phyloP scores from a whole-genome alignment of 2,329 filamentous ascomycete genomes.

The Tolypocladium tundrense region DNA sequence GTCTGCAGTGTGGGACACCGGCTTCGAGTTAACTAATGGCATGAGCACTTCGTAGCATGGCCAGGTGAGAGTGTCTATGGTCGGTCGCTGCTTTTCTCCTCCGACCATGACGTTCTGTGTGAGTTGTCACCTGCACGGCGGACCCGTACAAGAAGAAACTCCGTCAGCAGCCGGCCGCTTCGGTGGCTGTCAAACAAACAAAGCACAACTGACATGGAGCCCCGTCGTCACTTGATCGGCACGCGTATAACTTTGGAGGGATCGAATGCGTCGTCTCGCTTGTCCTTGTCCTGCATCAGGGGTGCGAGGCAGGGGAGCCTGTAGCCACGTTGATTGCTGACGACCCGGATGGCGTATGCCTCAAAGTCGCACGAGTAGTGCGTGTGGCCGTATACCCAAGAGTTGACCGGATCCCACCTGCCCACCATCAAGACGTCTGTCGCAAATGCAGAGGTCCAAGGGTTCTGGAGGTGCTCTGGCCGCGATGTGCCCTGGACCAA shows the following conservation, averaged over 20 bases:
- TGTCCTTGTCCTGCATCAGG: not conserved
- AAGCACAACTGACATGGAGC: no score
- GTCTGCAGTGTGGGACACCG: not conserved
- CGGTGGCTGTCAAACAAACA: not conserved
- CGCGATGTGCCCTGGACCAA: not conserved
- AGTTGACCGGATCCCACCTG: not conserved
- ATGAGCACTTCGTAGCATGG: not conserved
- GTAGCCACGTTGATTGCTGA: not conserved
- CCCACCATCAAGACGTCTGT: not conserved
- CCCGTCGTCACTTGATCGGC: not conserved
- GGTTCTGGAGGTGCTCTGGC: not conserved
- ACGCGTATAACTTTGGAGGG: not conserved
- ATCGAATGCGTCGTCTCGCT: not conserved
- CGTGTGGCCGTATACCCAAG: not conserved
- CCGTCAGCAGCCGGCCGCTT: not conserved
- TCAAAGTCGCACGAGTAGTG: not conserved
- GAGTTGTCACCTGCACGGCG: not conserved
- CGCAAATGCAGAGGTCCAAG: not conserved
- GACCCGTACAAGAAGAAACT: not conserved
- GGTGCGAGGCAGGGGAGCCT: not conserved
- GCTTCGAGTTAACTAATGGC: not conserved
- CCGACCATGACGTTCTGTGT: not conserved
- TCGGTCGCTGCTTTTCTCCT: not conserved
- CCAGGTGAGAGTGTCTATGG: not conserved
- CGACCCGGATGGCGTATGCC: not conserved